A percentile compares a stretch with the other conserved stretches of the same genome.
These are phyloP conservation scores for Irpex rosettiformis DNA, from an alignment of 1,284 basidiomycete species.

Conservation along the genomic window DNA sequence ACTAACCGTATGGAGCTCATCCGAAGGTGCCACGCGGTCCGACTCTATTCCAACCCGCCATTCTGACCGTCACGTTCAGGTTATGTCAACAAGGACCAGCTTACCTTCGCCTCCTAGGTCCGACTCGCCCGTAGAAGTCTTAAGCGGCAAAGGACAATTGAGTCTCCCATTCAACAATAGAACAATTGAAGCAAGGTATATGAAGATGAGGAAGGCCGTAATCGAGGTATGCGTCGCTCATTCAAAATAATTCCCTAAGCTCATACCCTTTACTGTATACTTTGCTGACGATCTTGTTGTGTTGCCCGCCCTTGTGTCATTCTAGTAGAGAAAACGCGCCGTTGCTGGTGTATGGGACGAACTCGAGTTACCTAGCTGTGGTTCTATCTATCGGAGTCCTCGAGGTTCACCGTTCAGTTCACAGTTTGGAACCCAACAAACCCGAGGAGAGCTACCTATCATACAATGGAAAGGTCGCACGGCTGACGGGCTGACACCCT, in stretches of 20 bases:
- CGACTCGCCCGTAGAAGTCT: conserved; percentile 7
- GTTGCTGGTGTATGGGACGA: conserved; percentile 25
- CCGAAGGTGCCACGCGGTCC: background rate
- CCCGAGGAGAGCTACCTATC: conserved; percentile 1
- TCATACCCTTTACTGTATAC: background rate
- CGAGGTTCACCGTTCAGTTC: background rate
- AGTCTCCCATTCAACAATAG: conserved; percentile 5
- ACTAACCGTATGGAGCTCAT: background rate
- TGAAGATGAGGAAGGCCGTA: conserved; percentile 1
- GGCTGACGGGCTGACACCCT: too few relatives aligned
- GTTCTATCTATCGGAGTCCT: conserved; percentile 22
- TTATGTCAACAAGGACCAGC: conserved; percentile 4
- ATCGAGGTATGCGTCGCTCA: conserved; percentile 4
- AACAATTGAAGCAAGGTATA: conserved; percentile 3
- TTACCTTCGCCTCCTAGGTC: conserved; percentile 12
- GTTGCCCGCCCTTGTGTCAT: conserved; percentile 4
- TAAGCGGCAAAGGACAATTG: conserved; percentile 8
- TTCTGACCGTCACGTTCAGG: background rate
- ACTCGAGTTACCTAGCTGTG: conserved; percentile 29
- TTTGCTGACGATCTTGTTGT: background rate
- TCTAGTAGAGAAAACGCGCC: conserved; percentile 29
- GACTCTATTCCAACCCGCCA: conserved; percentile 12
- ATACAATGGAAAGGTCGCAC: background rate
- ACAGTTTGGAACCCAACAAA: background rate
- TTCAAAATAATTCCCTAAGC: background rate